phyloP scores from a whole-genome alignment of 805 yeast species.

The Kodamaea sagamina region DNA sequence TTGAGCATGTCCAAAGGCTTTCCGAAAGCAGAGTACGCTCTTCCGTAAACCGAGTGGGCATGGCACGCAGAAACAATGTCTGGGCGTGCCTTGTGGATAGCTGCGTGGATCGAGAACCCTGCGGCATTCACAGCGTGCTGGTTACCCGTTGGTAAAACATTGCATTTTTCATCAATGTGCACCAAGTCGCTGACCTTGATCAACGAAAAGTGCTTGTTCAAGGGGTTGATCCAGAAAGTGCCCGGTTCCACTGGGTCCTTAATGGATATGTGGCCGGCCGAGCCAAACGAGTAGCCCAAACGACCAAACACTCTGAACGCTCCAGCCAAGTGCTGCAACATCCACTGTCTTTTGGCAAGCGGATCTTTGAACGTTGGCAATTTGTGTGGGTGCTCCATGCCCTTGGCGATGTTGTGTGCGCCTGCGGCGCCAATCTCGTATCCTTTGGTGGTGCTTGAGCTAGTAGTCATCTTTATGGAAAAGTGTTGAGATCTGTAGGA shows the following conservation, averaged over 20 bases:
- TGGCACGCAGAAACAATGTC: slow-evolving; percentile 45
- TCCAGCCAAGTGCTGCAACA: slow-evolving; percentile 76
- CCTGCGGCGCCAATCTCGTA: slow-evolving; percentile 48
- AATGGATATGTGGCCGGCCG: slow-evolving; percentile 84
- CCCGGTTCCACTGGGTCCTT: slow-evolving; percentile 80
- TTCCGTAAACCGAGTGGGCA: slow-evolving; percentile 42
- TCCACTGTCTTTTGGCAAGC: slow-evolving; percentile 52
- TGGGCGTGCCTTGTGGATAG: slow-evolving; percentile 40
- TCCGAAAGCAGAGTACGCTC: slow-evolving; percentile 40
- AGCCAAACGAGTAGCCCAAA: slow-evolving; percentile 72
- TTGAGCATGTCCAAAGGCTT: slow-evolving; percentile 68
- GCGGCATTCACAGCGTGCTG: slow-evolving; percentile 44
- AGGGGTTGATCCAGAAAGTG: slow-evolving; percentile 89
- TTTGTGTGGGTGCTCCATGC: slow-evolving; percentile 52
- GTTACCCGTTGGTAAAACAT: slow-evolving; percentile 40
- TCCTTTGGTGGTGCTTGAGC: slow-evolving; percentile 36
- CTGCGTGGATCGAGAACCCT: slow-evolving; percentile 43
- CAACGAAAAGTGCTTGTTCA: slow-evolving; percentile 68
- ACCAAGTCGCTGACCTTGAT: slow-evolving; percentile 43
- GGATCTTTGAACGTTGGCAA: slow-evolving; percentile 54
- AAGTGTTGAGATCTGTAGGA: background rate
- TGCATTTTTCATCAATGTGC: slow-evolving; percentile 39
- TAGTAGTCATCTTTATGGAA: slow-evolving; percentile 3
- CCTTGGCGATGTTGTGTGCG: slow-evolving; percentile 61
- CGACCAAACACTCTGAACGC: slow-evolving; percentile 84